Percentiles rank a stretch among this genome's conserved stretches.
Evolutionary conservation across 2,329 filamentous ascomycete species (phyloP).

Genomic region (Hypoxylon sp.): DNA sequence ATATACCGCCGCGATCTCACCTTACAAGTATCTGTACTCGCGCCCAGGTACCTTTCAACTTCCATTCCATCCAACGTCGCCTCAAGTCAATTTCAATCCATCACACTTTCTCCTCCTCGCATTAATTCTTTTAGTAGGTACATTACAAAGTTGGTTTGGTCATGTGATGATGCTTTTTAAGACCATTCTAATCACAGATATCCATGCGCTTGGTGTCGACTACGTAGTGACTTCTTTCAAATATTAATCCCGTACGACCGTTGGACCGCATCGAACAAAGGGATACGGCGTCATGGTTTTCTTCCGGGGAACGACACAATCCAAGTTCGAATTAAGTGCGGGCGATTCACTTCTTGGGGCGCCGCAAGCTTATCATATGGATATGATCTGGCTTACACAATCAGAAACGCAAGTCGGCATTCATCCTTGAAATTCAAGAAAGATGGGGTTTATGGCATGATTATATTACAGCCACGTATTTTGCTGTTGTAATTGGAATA

Average conservation of each 20-base stretch:
- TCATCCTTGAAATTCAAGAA: not conserved
- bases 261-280: too few species aligned
- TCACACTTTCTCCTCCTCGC: conserved; percentile 16
- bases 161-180: too few species aligned
- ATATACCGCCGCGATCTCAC: not conserved
- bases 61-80: conserved; percentile 23
- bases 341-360: too few species aligned
- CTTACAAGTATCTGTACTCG: conserved; percentile 2
- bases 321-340: too few species aligned
- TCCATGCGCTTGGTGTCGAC: too few species aligned
- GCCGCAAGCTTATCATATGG: conserved; percentile 7
- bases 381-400: conserved; percentile 17
- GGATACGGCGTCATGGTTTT: too few species aligned
- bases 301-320: too few species aligned
- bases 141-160: not conserved
- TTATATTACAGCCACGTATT: too few species aligned
- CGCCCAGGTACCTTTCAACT: conserved; percentile 1
- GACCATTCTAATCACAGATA: too few species aligned
- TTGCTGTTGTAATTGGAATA: too few species aligned
- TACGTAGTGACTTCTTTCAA: too few species aligned
- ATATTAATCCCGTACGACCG: too few species aligned
- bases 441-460: conserved; percentile 20
- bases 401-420: conserved; percentile 28
- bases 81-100: conserved; percentile 15
- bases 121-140: conserved; percentile 17